These are phyloP conservation scores for Sordariomycetes sp. DNA, from an alignment of 2,329 filamentous ascomycete genomes.

Conservation along the genomic window DNA sequence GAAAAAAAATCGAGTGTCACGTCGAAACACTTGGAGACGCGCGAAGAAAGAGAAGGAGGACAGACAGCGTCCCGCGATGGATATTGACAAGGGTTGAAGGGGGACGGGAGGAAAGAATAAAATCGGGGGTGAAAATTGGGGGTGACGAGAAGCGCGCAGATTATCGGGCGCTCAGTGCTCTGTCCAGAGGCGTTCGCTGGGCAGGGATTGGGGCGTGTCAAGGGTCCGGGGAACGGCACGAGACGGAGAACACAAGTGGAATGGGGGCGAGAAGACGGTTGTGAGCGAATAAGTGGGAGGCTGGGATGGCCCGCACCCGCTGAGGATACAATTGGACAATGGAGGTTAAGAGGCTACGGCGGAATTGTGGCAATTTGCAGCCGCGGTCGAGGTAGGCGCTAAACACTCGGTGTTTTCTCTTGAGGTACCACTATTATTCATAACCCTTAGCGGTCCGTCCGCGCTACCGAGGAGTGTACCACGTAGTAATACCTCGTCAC, in stretches of 20 bases:
- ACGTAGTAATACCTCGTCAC: too few relatives aligned
- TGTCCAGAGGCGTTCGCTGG: background rate
- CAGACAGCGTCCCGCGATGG: background rate
- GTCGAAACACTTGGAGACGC: background rate
- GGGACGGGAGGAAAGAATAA: background rate
- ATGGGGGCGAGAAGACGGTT: background rate
- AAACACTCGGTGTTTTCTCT: background rate
- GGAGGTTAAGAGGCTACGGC: background rate
- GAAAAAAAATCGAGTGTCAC: background rate
- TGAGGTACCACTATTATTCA: background rate
- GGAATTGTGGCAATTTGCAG: background rate
- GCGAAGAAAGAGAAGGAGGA: background rate
- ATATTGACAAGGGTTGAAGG: background rate
- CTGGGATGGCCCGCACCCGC: background rate
- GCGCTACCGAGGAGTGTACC: too few relatives aligned
- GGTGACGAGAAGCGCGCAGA: background rate
- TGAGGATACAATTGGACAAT: background rate
- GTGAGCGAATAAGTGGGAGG: background rate
- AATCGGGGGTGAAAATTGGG: background rate
- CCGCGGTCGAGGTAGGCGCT: background rate
- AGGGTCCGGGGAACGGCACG: background rate
- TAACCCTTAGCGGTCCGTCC: background rate
- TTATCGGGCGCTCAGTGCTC: background rate
- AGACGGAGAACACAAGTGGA: slow-evolving; percentile 1
- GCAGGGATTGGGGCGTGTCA: background rate